Evolutionary conservation across 139 green algal species (phyloP), one percentile per base, ranked within the genome.

Genomic region (Chlorella sp.): DNA sequence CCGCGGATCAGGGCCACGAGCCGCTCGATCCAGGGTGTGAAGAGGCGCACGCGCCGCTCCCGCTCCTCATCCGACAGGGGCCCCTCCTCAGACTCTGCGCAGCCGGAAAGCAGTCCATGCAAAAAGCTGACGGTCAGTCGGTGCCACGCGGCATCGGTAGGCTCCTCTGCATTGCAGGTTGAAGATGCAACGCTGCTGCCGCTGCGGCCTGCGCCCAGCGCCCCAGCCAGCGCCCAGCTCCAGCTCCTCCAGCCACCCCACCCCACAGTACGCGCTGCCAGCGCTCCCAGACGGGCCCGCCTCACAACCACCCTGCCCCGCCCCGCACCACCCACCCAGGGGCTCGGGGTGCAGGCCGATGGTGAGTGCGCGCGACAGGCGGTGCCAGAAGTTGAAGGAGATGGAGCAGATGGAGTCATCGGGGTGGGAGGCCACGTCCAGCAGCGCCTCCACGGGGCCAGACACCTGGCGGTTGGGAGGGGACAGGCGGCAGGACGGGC

Each of bases 361-460:
- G 43, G 84, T 90, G 41, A 95, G 82, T 32, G 81, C 82, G 22
- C 81, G 80, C 1, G 88, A 80, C 22, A 98, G 88, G 81, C 91
- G 88, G 87, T 97, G 93, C 96, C 96, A 98, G 90, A 98, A 98
- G 88, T 94, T 95, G 89, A 98, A 99, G 58, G 88, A 93, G 78
- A 96, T 97, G 82, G 88, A 85, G 82, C 83, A 90, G 62, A 98
- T 95, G 54, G 68, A 68, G 60, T 94, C 87, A 64, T 98, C 93
- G 2, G 95, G 94, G 84, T 98, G 91, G 0, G 87, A 83, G 2
- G 91, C 93, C 46, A 98, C 96, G 28, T 98, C 95, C 67, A 98
- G 85, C 83, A 98, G 81, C 6, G 95, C 95, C 85, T 98, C 93
- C 65, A 97, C 94, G 19, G 96, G 93, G 22, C 89, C 60, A 76